Base-by-base conservation (phyloP, 345 rosid genomes). In the Syzygium jambos region DNA sequence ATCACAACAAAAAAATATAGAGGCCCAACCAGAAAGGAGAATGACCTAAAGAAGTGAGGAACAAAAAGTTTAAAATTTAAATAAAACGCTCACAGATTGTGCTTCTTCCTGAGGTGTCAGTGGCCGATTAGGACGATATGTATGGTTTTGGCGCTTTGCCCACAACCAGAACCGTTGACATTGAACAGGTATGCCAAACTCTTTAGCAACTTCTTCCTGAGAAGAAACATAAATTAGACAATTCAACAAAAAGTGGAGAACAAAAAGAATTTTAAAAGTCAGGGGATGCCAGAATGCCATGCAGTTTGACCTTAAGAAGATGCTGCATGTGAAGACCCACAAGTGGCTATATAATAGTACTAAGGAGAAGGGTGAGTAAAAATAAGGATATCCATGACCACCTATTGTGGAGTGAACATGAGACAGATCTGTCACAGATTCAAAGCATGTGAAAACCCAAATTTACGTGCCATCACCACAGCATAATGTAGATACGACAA, bases 61-160 rank as follows among this genome's bases (percentile, higher is more conserved):
- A n/a, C 49, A 41, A 52, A 53, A 53, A 25, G 68, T 41, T 12
- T 11, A 38, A 43, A 34, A 77, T 30, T 25, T 65, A 54, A 38
- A 46, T 54, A 10, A 68, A 86, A 11, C 55, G 86, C 95, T 92
- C 92, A 94, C 98, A 7, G 96, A 87, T 73, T 94, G 96, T 49
- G 91, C 91, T 90, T 95, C 95, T 90, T 95, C 98, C 85, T 87
- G 94, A 41, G 90, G 85, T 41, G 93, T 90, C 89, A 94, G 85
- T 55, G 94, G 95, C 53, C 98, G 92, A 87, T 95, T 94, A 34
- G 98, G 98, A 82, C 98, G 96, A 88, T 95, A 95, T 30, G 98
- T 95, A 87, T 94, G 95, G 87, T 94, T 95, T 85, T 94, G 96
- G 29, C 98, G 94, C 95, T 95, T 94, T 87, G 96, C 96, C 98